These are phyloP conservation scores for Oryza glumipatula DNA, from an alignment of 176 grass and related monocot species.

Conservation along the genomic window DNA sequence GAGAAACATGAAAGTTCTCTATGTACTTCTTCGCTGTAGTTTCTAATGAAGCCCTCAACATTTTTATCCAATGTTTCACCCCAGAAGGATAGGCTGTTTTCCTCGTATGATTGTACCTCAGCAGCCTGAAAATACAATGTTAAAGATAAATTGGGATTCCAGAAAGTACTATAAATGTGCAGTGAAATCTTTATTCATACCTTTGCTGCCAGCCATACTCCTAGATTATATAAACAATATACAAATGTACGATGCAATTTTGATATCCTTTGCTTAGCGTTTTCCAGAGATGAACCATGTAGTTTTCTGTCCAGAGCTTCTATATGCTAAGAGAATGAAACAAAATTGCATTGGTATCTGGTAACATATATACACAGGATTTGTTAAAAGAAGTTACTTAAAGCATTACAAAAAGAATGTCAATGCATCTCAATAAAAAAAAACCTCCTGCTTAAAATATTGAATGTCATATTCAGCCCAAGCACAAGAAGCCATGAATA, in stretches of 20 bases:
- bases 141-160: constrained; percentile 24
- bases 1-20: constrained; percentile 45
- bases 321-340: constrained; percentile 63
- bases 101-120: constrained; percentile 49
- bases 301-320: constrained; percentile 44
- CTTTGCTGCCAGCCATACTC: constrained; percentile 69
- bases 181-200: constrained; percentile 28
- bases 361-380: not conserved
- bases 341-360: not conserved
- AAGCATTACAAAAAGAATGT: not conserved
- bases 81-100: constrained; percentile 64
- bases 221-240: constrained; percentile 65
- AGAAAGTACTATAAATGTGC: constrained; percentile 26
- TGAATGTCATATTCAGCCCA: not conserved
- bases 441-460: not conserved
- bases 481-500: no score
- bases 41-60: constrained; percentile 52
- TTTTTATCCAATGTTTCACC: constrained; percentile 51
- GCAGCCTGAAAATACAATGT: constrained; percentile 62
- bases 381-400: not conserved
- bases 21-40: constrained; percentile 55
- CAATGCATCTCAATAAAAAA: constrained; percentile 10
- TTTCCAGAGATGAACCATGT: constrained; percentile 34
- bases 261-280: constrained; percentile 45
- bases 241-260: constrained; percentile 44